Percentiles rank a stretch among this genome's conserved stretches.
Conservation (phyloP, 78 protist genomes). For the Dictyostelium discoideum region DNA sequence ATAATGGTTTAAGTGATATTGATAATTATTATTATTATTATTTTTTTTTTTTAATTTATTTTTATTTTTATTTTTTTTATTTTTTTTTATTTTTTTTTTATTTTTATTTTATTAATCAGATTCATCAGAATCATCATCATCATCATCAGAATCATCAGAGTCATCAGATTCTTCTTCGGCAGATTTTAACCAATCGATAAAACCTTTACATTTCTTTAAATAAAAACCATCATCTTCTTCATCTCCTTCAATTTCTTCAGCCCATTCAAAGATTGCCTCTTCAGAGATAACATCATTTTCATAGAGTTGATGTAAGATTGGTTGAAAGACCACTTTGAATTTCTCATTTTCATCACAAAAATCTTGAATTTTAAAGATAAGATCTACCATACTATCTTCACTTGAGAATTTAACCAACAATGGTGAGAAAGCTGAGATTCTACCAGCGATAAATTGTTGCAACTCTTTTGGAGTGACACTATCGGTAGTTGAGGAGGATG, state of each 20-base stretch:
- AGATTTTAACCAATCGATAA: conserved; percentile 53
- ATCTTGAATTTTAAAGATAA: conserved; percentile 65
- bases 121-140: background rate
- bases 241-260: conserved; percentile 50
- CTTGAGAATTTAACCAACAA: conserved; percentile 12
- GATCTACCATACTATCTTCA: conserved; percentile 37
- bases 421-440: conserved; percentile 9
- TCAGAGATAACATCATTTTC: conserved; percentile 30
- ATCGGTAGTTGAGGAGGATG: background rate
- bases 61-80: background rate
- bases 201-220: conserved; percentile 33
- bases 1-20: too few species aligned
- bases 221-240: conserved; percentile 38
- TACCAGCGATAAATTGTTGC: background rate
- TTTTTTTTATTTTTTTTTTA: background rate
- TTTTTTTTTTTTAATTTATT: background rate
- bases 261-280: conserved; percentile 68
- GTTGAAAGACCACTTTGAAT: conserved; percentile 15
- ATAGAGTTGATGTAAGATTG: conserved; percentile 37
- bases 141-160: conserved; percentile 6
- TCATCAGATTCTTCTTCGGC: conserved; percentile 84
- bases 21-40: background rate
- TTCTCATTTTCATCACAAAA: conserved; percentile 42
- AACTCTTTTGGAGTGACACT: conserved; percentile 9
- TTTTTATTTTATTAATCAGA: conserved; percentile 3